Evolutionary conservation across 306 rosid species (phyloP).

Genomic region (Luffa acutangula): DNA sequence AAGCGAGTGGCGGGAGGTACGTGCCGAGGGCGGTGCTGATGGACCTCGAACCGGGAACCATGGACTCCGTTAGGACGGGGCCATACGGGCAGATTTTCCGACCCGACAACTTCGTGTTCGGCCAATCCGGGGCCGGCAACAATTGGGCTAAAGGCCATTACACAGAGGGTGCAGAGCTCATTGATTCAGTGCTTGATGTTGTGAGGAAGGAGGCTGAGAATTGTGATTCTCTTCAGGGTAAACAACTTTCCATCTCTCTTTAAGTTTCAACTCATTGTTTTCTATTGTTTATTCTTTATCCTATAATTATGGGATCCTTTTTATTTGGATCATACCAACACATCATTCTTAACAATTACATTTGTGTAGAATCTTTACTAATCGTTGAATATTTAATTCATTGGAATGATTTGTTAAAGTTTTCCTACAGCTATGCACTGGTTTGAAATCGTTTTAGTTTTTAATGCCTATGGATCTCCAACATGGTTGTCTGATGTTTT

Average conservation of each 20-base stretch:
- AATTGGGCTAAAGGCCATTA: conserved; percentile 6
- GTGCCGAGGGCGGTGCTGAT: conserved; percentile 73
- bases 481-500: background rate
- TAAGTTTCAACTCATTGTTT: background rate
- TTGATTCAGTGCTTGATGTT: conserved; percentile 10
- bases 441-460: background rate
- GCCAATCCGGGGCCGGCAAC: background rate
- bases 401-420: background rate
- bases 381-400: no score
- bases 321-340: background rate
- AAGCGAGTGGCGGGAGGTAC: conserved; percentile 44
- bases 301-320: background rate
- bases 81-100: conserved; percentile 66
- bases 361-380: background rate
- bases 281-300: background rate
- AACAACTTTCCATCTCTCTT: background rate
- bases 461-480: background rate
- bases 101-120: conserved; percentile 60
- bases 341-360: background rate
- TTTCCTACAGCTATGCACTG: background rate
- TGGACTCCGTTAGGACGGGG: conserved; percentile 47
- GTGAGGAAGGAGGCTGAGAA: conserved; percentile 41
- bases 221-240: conserved; percentile 37
- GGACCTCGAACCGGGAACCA: conserved; percentile 84
- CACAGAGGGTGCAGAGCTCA: conserved; percentile 5